Evolutionary conservation across 2,329 filamentous ascomycete genomes (phyloP).

Genomic region (Neopestalotiopsis sp.): DNA sequence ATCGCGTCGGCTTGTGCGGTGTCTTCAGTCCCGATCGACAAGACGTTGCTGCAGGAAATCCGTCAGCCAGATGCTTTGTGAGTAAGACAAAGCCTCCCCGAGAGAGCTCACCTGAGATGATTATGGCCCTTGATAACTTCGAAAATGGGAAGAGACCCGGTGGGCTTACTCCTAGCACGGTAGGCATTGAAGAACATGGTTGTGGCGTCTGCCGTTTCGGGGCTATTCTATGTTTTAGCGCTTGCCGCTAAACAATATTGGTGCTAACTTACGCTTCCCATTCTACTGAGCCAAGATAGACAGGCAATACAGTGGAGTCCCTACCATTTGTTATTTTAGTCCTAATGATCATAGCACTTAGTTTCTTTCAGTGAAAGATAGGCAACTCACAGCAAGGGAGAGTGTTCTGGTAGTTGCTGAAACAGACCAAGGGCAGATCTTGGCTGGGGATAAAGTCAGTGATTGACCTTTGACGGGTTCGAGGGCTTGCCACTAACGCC

Average conservation of each 20-base stretch:
- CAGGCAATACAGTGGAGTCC: not conserved
- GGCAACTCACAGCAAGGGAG: not conserved
- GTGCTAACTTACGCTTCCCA: conserved; percentile 4
- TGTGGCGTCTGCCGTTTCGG: conserved; percentile 2
- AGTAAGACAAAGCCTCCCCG: not conserved
- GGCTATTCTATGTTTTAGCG: not conserved
- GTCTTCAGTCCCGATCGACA: conserved; percentile 10
- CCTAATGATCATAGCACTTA: not conserved
- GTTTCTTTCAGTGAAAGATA: too few relatives aligned
- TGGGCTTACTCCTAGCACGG: not conserved
- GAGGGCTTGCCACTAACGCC: not conserved
- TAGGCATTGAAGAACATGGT: conserved; percentile 9
- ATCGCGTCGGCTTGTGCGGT: not conserved
- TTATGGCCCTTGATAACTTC: conserved; percentile 4
- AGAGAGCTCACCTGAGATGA: not conserved
- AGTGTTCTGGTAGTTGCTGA: not conserved
- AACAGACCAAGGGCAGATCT: conserved; percentile 5
- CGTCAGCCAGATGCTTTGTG: not conserved
- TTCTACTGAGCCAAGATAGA: conserved; percentile 4
- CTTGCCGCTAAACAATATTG: too few relatives aligned
- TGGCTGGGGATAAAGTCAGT: not conserved
- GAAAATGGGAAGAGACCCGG: not conserved
- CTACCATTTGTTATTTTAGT: not conserved
- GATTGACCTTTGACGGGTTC: too few relatives aligned
- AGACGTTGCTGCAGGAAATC: not conserved